Conservation (phyloP, 352 stramenopile species). For the Phytophthora multivora region DNA sequence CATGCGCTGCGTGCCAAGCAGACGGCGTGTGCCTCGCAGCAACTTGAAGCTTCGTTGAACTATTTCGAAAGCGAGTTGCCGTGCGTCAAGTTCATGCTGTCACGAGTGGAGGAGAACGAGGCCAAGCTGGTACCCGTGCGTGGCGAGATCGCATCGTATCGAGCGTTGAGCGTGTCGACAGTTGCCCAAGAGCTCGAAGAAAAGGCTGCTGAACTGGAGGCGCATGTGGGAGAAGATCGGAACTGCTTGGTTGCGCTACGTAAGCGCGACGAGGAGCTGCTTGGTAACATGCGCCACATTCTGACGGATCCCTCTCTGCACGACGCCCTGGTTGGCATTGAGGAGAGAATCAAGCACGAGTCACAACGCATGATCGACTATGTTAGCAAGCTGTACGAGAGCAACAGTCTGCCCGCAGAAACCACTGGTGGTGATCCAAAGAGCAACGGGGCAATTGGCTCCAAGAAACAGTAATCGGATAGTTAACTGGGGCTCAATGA, state of each 20-base stretch:
- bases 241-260: constrained; percentile 50
- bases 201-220: constrained; percentile 43
- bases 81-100: constrained; percentile 84
- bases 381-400: constrained; percentile 55
- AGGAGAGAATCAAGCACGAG: constrained; percentile 54
- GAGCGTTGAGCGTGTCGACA: constrained; percentile 54
- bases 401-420: constrained; percentile 1
- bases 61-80: constrained; percentile 81
- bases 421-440: background rate
- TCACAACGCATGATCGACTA: constrained; percentile 71
- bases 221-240: constrained; percentile 56
- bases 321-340: constrained; percentile 27
- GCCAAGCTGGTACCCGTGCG: constrained; percentile 41
- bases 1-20: constrained; percentile 55
- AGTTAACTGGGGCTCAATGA: background rate
- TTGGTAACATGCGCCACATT: constrained; percentile 37
- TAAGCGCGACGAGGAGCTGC: constrained; percentile 57
- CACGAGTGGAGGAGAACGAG: constrained; percentile 55
- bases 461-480: constrained; percentile 30
- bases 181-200: constrained; percentile 57
- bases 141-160: constrained; percentile 55
- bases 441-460: constrained; percentile 15
- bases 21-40: constrained; percentile 50
- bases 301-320: constrained; percentile 26
- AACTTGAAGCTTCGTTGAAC: constrained; percentile 67